These are phyloP conservation scores for Schrenkiella parvula DNA, from an alignment of 345 rosid genomes.

Conservation along the genomic window DNA sequence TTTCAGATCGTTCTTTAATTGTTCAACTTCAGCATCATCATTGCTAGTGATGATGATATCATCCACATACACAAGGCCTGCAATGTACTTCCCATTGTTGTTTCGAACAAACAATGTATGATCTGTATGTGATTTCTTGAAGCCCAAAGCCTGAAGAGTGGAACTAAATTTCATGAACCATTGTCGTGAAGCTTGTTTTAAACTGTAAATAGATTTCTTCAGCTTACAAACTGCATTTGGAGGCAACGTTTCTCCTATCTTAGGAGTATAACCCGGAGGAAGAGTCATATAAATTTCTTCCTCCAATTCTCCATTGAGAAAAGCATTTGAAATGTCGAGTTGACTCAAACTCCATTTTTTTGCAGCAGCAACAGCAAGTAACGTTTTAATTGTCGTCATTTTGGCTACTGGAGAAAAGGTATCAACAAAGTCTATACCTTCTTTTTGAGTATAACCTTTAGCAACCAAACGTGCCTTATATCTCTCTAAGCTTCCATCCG, in stretches of 20 bases:
- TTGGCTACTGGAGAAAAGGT: background rate
- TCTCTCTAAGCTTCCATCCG: too few species aligned
- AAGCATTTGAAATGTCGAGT: background rate
- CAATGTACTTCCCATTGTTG: background rate
- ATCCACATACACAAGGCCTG: background rate
- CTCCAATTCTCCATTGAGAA: background rate
- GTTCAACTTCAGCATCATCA: background rate
- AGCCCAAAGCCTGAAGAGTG: background rate
- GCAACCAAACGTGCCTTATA: too few species aligned
- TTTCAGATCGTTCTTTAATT: background rate
- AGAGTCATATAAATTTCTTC: background rate
- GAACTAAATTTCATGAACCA: background rate
- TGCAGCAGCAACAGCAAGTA: background rate
- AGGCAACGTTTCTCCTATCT: background rate
- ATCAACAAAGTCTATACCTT: background rate
- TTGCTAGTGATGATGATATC: background rate
- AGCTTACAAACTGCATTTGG: background rate
- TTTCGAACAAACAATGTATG: background rate
- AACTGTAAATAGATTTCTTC: background rate
- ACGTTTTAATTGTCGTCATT: background rate
- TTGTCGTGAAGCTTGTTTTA: background rate
- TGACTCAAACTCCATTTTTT: background rate
- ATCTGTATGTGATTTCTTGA: background rate
- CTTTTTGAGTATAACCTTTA: too few species aligned
- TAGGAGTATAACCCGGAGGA: background rate